Percentiles rank a stretch among this genome's conserved stretches.
phyloP scores from a whole-genome alignment of 106 monocot genomes.

The Dendrobium chrysotoxum region DNA sequence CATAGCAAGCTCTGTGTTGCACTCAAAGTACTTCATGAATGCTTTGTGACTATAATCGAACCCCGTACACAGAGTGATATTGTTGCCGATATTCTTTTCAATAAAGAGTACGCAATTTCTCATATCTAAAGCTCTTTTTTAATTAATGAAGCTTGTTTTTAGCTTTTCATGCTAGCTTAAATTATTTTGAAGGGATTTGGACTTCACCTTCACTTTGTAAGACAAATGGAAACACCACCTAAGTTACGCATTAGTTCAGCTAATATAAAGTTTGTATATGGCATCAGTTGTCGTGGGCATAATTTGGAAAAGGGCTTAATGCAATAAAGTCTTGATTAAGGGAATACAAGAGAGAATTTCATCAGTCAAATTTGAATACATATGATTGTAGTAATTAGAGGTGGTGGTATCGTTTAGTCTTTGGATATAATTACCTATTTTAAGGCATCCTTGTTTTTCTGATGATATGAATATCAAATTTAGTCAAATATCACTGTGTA shows the following conservation, averaged over 20 bases:
- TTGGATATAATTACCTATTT: too few relatives aligned
- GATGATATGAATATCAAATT: too few relatives aligned
- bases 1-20: slow-evolving; percentile 60
- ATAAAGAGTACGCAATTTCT: slow-evolving; percentile 46
- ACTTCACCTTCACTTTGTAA: not conserved
- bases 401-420: too few relatives aligned
- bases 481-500: too few relatives aligned
- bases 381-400: too few relatives aligned
- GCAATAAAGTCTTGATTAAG: too few relatives aligned
- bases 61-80: slow-evolving; percentile 58
- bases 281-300: too few relatives aligned
- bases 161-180: not conserved
- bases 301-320: too few relatives aligned
- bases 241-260: not conserved
- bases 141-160: not conserved
- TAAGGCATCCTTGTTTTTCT: too few relatives aligned
- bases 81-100: slow-evolving; percentile 57
- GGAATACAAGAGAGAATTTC: too few relatives aligned
- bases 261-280: not conserved
- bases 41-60: slow-evolving; percentile 57
- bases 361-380: too few relatives aligned
- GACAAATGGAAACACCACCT: not conserved
- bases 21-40: slow-evolving; percentile 65
- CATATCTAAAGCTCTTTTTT: not conserved
- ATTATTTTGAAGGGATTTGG: not conserved